Conservation (phyloP, 2,329 filamentous ascomycete species). For the Diaporthe sp. region DNA sequence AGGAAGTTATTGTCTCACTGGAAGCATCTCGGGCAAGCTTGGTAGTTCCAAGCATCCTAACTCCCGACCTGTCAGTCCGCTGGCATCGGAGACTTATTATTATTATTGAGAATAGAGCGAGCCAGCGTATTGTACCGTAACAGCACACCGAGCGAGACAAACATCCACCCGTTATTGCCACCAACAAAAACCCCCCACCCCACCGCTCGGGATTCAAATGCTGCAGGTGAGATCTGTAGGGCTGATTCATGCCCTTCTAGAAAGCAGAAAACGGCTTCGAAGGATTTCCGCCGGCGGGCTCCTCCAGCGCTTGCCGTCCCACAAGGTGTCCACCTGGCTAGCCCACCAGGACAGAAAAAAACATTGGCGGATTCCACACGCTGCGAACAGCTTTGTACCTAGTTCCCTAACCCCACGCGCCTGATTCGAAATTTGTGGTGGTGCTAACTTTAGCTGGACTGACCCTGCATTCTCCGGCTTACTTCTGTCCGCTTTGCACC, state of each 20-base stretch:
- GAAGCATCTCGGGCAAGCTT: not conserved
- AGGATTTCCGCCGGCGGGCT: constrained; percentile 15
- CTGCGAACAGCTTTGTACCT: not conserved
- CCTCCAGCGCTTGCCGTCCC: constrained; percentile 22
- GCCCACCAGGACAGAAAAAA: not conserved
- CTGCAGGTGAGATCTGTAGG: constrained; percentile 36
- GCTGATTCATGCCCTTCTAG: constrained; percentile 35
- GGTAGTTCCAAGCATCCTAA: not conserved
- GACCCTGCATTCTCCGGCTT: not conserved
- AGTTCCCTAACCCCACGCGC: no score
- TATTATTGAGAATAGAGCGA: not conserved
- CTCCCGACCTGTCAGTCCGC: not conserved
- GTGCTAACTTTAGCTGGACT: not conserved
- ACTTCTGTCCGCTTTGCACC: not conserved
- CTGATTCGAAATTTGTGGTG: not conserved
- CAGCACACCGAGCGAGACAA: not conserved
- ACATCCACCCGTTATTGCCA: not conserved
- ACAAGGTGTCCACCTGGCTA: constrained; percentile 9
- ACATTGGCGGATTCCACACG: not conserved
- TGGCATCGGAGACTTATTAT: not conserved
- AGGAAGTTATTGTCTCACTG: not conserved
- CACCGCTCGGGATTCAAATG: constrained; percentile 2
- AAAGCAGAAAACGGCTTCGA: constrained; percentile 13
- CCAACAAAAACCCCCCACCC: not conserved
- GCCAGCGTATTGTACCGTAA: not conserved